Conservation (phyloP, 2,329 filamentous ascomycete species). For the Neonectria magnoliae region DNA sequence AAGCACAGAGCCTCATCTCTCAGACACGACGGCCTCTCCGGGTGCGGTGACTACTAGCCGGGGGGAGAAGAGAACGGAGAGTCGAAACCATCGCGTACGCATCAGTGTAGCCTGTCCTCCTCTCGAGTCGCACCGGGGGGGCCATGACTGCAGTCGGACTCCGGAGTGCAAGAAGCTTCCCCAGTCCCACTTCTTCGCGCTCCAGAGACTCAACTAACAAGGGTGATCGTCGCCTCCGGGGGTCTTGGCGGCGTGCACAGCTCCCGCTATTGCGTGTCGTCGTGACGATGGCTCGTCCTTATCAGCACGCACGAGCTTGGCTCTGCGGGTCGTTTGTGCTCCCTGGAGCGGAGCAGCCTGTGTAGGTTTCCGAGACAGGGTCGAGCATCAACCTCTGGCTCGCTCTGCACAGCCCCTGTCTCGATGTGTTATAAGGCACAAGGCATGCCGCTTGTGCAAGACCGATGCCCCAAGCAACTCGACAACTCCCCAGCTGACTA, state of each 20-base stretch:
- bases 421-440: conserved; percentile 16
- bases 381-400: neutral
- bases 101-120: neutral
- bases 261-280: conserved; percentile 39
- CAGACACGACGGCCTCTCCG: conserved; percentile 21
- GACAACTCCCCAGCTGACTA: neutral
- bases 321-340: conserved; percentile 24
- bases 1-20: conserved; percentile 28
- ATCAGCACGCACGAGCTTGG: conserved; percentile 19
- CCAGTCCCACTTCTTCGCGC: conserved; percentile 17
- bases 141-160: neutral
- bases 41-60: conserved; percentile 20
- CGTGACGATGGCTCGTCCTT: conserved; percentile 25
- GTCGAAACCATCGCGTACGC: neutral
- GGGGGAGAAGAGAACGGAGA: neutral
- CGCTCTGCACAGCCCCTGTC: conserved; percentile 16
- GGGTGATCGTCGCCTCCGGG: conserved; percentile 37
- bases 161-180: conserved; percentile 5
- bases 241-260: conserved; percentile 37
- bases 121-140: neutral
- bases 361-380: conserved; percentile 20
- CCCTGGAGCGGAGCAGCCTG: conserved; percentile 11
- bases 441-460: conserved; percentile 6
- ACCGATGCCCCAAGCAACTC: neutral
- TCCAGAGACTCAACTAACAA: conserved; percentile 26